phyloP scores from a whole-genome alignment of 192 early-diverging fungal genomes.

The Mortierella alpina region DNA sequence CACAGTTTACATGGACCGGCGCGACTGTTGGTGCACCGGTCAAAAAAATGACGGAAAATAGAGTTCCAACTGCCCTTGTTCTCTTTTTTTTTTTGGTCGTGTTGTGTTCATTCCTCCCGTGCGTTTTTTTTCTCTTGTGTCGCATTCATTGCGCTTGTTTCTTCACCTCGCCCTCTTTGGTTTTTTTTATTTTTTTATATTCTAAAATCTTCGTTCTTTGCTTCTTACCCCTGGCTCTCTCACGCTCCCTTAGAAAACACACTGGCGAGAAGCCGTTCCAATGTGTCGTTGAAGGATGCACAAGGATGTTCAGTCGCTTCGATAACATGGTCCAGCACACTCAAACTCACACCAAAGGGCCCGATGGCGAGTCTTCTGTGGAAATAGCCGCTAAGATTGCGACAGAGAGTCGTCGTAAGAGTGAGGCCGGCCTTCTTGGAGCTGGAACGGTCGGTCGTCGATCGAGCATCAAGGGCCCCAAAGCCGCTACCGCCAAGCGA shows the following conservation, averaged over 20 bases:
- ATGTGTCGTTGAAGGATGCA: constrained; percentile 73
- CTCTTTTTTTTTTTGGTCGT: too few species aligned
- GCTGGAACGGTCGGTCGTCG: constrained; percentile 1
- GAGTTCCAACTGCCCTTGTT: too few species aligned
- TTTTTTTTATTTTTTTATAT: not conserved
- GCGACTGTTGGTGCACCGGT: too few species aligned
- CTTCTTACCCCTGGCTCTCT: not conserved
- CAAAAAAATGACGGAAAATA: too few species aligned
- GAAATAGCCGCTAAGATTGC: constrained; percentile 39
- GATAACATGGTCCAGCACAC: constrained; percentile 89
- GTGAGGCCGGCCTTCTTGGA: constrained; percentile 34
- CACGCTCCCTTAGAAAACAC: constrained; percentile 59
- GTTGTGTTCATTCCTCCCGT: too few species aligned
- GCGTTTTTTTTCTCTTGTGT: too few species aligned
- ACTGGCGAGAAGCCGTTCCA: constrained; percentile 67
- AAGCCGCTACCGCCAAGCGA: constrained; percentile 6
- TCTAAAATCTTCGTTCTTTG: not conserved
- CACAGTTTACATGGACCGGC: too few species aligned
- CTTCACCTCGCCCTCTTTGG: too few species aligned
- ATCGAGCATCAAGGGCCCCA: constrained; percentile 9
- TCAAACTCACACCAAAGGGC: constrained; percentile 68
- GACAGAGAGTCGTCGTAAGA: constrained; percentile 45
- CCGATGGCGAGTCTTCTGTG: constrained; percentile 22
- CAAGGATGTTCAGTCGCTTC: constrained; percentile 76
- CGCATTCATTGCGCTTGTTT: too few species aligned